Conservation (phyloP, 495 filamentous ascomycete species). For the Penicillium turbatum region DNA sequence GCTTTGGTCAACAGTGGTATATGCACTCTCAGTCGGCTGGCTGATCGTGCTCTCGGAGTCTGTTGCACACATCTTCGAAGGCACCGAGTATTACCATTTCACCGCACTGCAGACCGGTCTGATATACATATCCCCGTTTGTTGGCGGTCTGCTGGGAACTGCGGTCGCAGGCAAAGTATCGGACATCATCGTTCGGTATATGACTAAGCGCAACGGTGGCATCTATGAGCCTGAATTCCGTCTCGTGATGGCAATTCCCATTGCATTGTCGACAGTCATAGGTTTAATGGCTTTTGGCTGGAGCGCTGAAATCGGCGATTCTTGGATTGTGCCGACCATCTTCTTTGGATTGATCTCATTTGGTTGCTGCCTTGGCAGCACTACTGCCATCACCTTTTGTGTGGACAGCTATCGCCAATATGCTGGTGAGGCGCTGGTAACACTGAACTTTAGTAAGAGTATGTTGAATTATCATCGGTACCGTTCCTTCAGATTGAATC, state of each 20-base stretch:
- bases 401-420: constrained; percentile 94
- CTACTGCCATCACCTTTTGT: constrained; percentile 92
- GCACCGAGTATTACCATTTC: constrained; percentile 66
- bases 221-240: constrained; percentile 96
- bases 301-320: constrained; percentile 68
- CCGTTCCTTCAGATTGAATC: background rate
- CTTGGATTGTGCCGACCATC: constrained; percentile 86
- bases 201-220: constrained; percentile 82
- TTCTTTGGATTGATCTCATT: constrained; percentile 94
- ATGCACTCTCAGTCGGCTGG: constrained; percentile 90
- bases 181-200: constrained; percentile 72
- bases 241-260: constrained; percentile 83
- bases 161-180: constrained; percentile 86
- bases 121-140: constrained; percentile 84
- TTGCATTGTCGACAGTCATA: constrained; percentile 72
- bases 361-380: constrained; percentile 85
- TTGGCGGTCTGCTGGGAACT: constrained; percentile 85
- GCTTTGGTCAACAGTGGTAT: constrained; percentile 85
- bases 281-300: constrained; percentile 94
- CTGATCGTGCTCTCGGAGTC: constrained; percentile 91
- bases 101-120: constrained; percentile 74
- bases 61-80: constrained; percentile 71
- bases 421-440: constrained; percentile 91
- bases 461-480: constrained; percentile 18
- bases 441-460: constrained; percentile 91